phyloP scores from a whole-genome alignment of 164 flowering plant species.

The Amborella trichopoda region DNA sequence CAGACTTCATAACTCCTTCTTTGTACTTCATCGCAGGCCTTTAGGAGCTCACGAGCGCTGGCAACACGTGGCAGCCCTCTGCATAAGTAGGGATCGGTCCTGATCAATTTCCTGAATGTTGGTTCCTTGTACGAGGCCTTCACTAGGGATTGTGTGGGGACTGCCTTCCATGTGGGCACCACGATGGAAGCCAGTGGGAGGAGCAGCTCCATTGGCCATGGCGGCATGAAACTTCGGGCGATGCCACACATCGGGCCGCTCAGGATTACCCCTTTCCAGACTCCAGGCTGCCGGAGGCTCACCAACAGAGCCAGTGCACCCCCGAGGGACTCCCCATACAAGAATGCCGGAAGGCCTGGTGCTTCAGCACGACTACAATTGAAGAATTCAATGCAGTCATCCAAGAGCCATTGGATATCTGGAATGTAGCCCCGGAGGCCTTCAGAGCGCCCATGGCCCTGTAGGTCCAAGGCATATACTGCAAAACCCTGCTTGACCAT shows the following conservation, averaged over 20 bases:
- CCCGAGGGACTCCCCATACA: slow-evolving; percentile 35
- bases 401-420: slow-evolving; percentile 11
- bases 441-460: slow-evolving; percentile 38
- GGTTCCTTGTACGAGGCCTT: slow-evolving; percentile 10
- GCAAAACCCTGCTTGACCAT: slow-evolving; percentile 25
- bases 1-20: slow-evolving; percentile 20
- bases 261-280: slow-evolving; percentile 29
- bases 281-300: slow-evolving; percentile 13
- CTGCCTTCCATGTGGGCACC: slow-evolving; percentile 17
- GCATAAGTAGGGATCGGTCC: slow-evolving; percentile 2
- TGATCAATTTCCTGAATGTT: slow-evolving; percentile 10
- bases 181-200: slow-evolving; percentile 25
- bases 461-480: slow-evolving; percentile 32
- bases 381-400: slow-evolving; percentile 27
- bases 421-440: slow-evolving; percentile 33
- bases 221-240: slow-evolving; percentile 21
- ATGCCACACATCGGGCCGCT: slow-evolving; percentile 38
- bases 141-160: slow-evolving; percentile 4
- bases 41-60: slow-evolving; percentile 11
- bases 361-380: slow-evolving; percentile 8
- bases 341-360: slow-evolving; percentile 21
- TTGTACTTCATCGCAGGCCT: slow-evolving; percentile 17
- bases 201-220: slow-evolving; percentile 25
- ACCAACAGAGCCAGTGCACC: slow-evolving; percentile 26
- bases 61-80: slow-evolving; percentile 10